Percentiles rank a stretch among this genome's conserved stretches.
Conservation (phyloP, 225 moss, liverwort and hornwort genomes). For the Climacium dendroides region DNA sequence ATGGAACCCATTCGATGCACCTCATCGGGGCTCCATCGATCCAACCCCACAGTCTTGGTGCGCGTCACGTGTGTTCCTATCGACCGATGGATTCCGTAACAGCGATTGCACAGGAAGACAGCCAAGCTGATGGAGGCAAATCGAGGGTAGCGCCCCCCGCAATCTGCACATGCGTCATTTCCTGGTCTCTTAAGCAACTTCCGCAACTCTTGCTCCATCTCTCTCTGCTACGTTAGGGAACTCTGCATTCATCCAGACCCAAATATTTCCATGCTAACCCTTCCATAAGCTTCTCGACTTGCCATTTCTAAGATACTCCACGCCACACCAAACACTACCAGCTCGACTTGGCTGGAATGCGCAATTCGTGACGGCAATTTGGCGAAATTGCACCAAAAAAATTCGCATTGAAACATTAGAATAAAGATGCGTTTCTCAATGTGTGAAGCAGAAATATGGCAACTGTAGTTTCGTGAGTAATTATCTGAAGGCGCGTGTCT, state of each 20-base stretch:
- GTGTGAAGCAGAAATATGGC: not conserved
- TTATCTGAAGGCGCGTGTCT: not conserved
- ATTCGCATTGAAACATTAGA: not conserved
- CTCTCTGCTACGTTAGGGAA: not conserved
- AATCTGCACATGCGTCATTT: slow-evolving; percentile 52
- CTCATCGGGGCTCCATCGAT: slow-evolving; percentile 50
- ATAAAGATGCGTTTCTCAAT: not conserved
- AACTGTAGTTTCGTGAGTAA: not conserved
- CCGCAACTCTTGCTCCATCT: slow-evolving; percentile 46
- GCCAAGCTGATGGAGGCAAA: slow-evolving; percentile 51
- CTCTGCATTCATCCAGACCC: not conserved
- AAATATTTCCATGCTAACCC: not conserved
- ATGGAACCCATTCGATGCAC: slow-evolving; percentile 49
- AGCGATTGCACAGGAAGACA: slow-evolving; percentile 60
- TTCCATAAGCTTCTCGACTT: not conserved
- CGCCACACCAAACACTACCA: not conserved
- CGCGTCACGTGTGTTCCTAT: slow-evolving; percentile 55
- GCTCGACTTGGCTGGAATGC: not conserved
- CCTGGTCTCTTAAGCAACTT: slow-evolving; percentile 28
- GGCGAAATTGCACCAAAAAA: not conserved
- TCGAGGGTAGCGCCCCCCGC: slow-evolving; percentile 43
- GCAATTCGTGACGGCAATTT: not conserved
- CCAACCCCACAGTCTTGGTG: slow-evolving; percentile 62
- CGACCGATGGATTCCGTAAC: slow-evolving; percentile 51
- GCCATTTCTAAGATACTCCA: not conserved